These are phyloP conservation scores for Aquilaria sinensis DNA, from an alignment of 345 rosid genomes.

Conservation along the genomic window DNA sequence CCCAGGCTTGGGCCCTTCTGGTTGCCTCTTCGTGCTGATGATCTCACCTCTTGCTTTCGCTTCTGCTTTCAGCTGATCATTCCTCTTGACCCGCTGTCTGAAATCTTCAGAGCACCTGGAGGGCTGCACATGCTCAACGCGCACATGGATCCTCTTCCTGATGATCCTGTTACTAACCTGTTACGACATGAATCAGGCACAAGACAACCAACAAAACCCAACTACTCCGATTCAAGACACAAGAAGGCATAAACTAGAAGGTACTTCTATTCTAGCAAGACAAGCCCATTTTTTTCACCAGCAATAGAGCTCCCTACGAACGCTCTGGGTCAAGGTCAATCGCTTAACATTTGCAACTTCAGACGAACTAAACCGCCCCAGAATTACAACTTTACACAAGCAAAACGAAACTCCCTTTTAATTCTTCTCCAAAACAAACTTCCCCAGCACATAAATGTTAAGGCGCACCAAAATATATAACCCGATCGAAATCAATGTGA, in stretches of 20 bases:
- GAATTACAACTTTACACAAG: not conserved
- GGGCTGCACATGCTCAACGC: slow-evolving; percentile 69
- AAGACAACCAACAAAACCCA: not conserved
- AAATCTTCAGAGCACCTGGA: slow-evolving; percentile 73
- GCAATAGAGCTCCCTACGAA: not conserved
- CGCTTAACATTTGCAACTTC: too few relatives aligned
- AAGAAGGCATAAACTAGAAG: not conserved
- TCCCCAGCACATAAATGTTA: not conserved
- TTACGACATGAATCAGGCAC: not conserved
- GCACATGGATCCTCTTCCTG: slow-evolving; percentile 73
- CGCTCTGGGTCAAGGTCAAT: too few relatives aligned
- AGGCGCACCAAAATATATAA: not conserved
- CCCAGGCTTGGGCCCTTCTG: slow-evolving; percentile 78
- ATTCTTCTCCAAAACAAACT: too few relatives aligned
- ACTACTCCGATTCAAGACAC: not conserved
- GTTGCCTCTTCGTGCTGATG: slow-evolving; percentile 77
- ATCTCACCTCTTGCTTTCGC: slow-evolving; percentile 63
- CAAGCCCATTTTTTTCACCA: too few relatives aligned
- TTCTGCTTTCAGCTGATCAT: slow-evolving; percentile 60
- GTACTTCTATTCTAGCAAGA: too few relatives aligned
- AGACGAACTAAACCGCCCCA: too few relatives aligned
- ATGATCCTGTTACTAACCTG: slow-evolving; percentile 69
- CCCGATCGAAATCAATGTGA: not conserved
- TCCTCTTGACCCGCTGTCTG: slow-evolving; percentile 41
- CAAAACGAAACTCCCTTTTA: not conserved